Percentiles rank a stretch among this genome's conserved stretches.
These are phyloP conservation scores for Dryadomyces quercus-mongolicae DNA, from an alignment of 2,329 filamentous ascomycete species.

Conservation along the genomic window DNA sequence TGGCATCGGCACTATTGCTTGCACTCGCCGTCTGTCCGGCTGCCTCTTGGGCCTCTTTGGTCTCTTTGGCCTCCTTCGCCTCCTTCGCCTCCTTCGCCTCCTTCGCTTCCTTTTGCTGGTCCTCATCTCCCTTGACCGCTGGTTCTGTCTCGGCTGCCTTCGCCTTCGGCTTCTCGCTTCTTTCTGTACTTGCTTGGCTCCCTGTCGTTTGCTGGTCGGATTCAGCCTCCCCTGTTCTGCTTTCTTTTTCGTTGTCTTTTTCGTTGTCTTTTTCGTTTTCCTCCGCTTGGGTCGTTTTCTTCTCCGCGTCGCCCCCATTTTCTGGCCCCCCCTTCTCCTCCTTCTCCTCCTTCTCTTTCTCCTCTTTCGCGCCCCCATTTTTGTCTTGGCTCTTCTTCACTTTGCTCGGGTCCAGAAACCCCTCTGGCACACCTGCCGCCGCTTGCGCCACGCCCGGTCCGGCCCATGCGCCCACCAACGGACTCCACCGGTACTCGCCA, in stretches of 20 bases:
- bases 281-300: not conserved
- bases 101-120: not conserved
- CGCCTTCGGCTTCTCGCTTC: too few relatives aligned
- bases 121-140: not conserved
- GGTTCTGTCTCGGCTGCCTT: not conserved
- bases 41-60: too few relatives aligned
- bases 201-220: not conserved
- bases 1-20: too few relatives aligned
- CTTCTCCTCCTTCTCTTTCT: not conserved
- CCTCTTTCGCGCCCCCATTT: not conserved
- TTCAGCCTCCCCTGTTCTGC: not conserved
- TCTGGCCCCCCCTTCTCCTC: not conserved
- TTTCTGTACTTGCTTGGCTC: not conserved
- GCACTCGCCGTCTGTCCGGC: too few relatives aligned
- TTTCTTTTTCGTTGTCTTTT: not conserved
- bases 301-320: not conserved
- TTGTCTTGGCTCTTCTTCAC: slow-evolving; percentile 6
- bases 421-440: slow-evolving; percentile 65
- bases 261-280: not conserved
- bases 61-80: not conserved
- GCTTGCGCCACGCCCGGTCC: slow-evolving; percentile 48
- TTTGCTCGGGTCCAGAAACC: slow-evolving; percentile 40
- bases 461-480: slow-evolving; percentile 70
- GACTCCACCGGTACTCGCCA: slow-evolving; percentile 74
- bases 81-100: too few relatives aligned